These are phyloP conservation scores for Ophiostoma populinum DNA, from an alignment of 2,329 filamentous ascomycete species.

Conservation along the genomic window DNA sequence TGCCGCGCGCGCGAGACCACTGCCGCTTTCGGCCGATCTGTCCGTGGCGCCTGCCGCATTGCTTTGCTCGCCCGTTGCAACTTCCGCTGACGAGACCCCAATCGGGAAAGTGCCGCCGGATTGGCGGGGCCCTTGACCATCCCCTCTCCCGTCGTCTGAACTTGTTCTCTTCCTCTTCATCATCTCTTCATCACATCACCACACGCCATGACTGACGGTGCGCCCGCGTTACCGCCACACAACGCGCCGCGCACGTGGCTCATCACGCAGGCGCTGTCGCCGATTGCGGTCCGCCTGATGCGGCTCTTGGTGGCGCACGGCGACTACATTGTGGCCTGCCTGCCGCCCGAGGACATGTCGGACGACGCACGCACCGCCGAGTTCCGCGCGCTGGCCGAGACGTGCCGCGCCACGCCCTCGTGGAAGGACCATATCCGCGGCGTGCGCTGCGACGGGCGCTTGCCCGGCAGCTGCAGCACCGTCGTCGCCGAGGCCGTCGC, in stretches of 20 bases:
- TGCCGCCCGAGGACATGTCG: slow-evolving; percentile 64
- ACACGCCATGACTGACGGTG: too few relatives aligned
- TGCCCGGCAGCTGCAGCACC: slow-evolving; percentile 58
- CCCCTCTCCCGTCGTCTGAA: too few relatives aligned
- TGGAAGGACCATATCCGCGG: slow-evolving; percentile 64
- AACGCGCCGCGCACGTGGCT: slow-evolving; percentile 82
- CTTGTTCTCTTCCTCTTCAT: too few relatives aligned
- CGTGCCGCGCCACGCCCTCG: slow-evolving; percentile 30
- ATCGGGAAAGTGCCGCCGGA: too few relatives aligned
- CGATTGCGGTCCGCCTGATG: slow-evolving; percentile 67
- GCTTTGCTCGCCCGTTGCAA: too few relatives aligned
- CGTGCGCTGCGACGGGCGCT: slow-evolving; percentile 44
- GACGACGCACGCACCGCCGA: slow-evolving; percentile 59
- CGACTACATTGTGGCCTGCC: slow-evolving; percentile 73
- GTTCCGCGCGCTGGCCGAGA: slow-evolving; percentile 62
- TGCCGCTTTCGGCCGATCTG: too few relatives aligned
- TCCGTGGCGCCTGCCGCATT: too few relatives aligned
- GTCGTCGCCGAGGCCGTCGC: slow-evolving; percentile 75
- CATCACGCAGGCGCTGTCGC: slow-evolving; percentile 70
- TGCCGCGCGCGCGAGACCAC: too few relatives aligned
- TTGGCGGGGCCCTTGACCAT: too few relatives aligned
- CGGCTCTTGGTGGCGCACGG: slow-evolving; percentile 75
- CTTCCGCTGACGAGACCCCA: too few relatives aligned
- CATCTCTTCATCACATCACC: too few relatives aligned
- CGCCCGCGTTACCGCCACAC: too few relatives aligned